phyloP scores from a whole-genome alignment of 495 filamentous ascomycete genomes.

The Podospora bellae-mahoneyi region DNA sequence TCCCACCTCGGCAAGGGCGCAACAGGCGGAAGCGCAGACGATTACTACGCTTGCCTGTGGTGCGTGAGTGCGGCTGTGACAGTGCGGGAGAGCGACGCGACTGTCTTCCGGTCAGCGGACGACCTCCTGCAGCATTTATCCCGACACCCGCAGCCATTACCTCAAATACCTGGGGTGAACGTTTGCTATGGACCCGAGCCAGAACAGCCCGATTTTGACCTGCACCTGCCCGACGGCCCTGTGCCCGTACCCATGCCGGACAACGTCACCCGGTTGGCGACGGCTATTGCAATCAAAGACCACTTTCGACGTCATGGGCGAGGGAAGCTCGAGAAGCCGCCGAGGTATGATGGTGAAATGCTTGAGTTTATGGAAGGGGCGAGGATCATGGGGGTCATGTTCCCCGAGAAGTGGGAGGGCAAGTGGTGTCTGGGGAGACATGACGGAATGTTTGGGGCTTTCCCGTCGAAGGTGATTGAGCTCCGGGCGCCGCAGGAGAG shows the following conservation, averaged over 20 bases:
- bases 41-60: conserved; percentile 37
- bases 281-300: conserved; percentile 32
- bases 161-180: conserved; percentile 36
- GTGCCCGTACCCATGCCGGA: conserved; percentile 34
- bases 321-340: conserved; percentile 33
- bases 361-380: conserved; percentile 46
- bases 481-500: conserved; percentile 33
- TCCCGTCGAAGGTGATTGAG: conserved; percentile 37
- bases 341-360: conserved; percentile 35
- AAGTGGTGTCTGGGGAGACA: conserved; percentile 47
- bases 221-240: conserved; percentile 41
- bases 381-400: conserved; percentile 43
- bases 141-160: conserved; percentile 39
- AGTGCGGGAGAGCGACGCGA: conserved; percentile 34
- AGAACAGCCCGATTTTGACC: conserved; percentile 36
- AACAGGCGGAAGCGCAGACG: conserved; percentile 14
- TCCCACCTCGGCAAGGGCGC: conserved; percentile 31
- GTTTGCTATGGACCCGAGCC: conserved; percentile 37
- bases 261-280: conserved; percentile 31
- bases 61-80: conserved; percentile 32
- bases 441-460: conserved; percentile 43
- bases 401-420: conserved; percentile 44
- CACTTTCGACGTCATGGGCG: conserved; percentile 34
- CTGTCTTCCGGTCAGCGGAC: conserved; percentile 35
- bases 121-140: conserved; percentile 36